These are phyloP conservation scores for Plectranthus barbatus DNA, from an alignment of 257 asterid genomes.

Conservation along the genomic window DNA sequence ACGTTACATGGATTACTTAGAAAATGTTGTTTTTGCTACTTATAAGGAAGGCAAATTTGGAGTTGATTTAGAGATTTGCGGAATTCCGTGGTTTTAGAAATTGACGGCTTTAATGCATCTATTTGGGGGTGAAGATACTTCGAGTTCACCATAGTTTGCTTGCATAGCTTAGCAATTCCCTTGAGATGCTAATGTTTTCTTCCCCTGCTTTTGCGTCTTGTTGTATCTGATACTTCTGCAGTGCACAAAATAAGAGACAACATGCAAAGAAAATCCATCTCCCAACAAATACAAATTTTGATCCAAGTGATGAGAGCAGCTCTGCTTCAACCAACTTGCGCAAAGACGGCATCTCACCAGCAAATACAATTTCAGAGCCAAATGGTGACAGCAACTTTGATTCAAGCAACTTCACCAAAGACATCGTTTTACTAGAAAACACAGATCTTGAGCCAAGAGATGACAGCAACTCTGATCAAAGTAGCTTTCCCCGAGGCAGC, in stretches of 20 bases:
- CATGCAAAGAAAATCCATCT: constrained; percentile 44
- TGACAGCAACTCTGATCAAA: neutral
- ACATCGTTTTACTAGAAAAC: neutral
- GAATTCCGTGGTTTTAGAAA: neutral
- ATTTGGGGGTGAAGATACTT: neutral
- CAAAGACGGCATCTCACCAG: constrained; percentile 8
- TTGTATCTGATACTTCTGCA: constrained; percentile 30
- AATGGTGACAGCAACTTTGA: neutral
- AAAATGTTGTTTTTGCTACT: neutral
- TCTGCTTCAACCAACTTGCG: constrained; percentile 28
- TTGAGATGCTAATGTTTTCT: neutral
- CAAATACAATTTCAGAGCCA: neutral
- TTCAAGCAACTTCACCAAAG: neutral
- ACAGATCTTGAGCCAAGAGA: neutral
- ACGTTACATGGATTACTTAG: neutral
- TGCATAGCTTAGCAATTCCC: neutral
- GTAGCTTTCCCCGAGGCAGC: constrained; percentile 15
- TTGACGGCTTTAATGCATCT: neutral
- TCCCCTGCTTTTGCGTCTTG: neutral
- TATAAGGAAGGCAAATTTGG: neutral
- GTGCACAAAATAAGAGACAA: constrained; percentile 59
- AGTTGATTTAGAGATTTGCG: neutral
- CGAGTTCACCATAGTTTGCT: neutral
- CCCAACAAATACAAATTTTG: constrained; percentile 30
- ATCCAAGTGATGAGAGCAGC: constrained; percentile 29